Evolutionary conservation across 2,329 filamentous ascomycete species (phyloP), one percentile per base, ranked within the genome.

Genomic region (Ophiocordyceps unilateralis): DNA sequence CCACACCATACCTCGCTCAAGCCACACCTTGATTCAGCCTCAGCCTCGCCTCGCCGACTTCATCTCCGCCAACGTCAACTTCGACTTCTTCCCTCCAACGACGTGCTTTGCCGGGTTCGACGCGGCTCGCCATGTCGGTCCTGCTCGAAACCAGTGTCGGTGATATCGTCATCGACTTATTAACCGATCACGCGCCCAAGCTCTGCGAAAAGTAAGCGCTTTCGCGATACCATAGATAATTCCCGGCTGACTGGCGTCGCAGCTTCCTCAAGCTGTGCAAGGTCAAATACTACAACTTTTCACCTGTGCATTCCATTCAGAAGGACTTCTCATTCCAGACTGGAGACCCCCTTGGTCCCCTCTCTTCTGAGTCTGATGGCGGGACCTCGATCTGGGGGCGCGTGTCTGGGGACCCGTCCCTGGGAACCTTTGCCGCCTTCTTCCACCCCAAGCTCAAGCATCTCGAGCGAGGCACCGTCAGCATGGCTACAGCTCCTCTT

Each of bases 261-360:
- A 93, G 86, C 72, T 96, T 98, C 62, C 69, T 98, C 45, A 96
- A 98, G 72, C 83, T 98, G 53, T 95, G 91, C 76, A 96, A 96
- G 67, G 70, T 87, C 64, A 98, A 95, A 68, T 98, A 96, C 67
- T 98, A 95, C 77, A 96, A 96, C 68, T 96, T 93, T 61, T 80
- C 87, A 6, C 91, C 89, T 22, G 68, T 96, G 43, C 85, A 95
- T 65, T 87, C 81, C 51, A 76, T 98, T 32, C 91, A 95, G 58
- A 91, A 89, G 60, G 79, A 86, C 63, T 96, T 95, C 64, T 93
- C 88, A 47, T 94, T 94, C 63, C 89, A 96, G 63, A 93, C 85
- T 26, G 89, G 89, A 58, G 91, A 96, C 56, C 89, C 89, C 12
- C 78, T 96, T 43, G 89, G 91, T 12, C 89, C 88, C 12, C 76